phyloP scores from a whole-genome alignment of 2,329 filamentous ascomycete genomes.

The Cercospora sp. region DNA sequence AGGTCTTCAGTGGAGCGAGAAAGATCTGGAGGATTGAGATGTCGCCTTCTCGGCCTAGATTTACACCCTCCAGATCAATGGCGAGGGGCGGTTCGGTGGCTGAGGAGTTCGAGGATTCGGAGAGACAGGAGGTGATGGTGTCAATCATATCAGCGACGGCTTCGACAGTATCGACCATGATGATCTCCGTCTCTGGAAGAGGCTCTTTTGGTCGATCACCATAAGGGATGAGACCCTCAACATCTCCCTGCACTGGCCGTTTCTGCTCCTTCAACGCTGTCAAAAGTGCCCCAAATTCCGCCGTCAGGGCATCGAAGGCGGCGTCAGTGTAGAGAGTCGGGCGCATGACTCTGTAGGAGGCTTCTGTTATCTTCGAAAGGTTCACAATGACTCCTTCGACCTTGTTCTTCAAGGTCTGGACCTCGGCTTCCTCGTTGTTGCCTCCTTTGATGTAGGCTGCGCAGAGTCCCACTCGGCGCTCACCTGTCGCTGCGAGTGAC shows the following conservation, averaged over 20 bases:
- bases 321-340: neutral
- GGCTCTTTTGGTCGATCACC: no score
- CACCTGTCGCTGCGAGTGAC: neutral
- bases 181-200: neutral
- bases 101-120: fast-evolving
- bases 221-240: neutral
- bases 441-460: neutral
- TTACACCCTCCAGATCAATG: neutral
- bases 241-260: neutral
- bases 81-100: neutral
- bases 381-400: neutral
- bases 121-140: neutral
- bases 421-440: neutral
- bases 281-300: neutral
- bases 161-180: neutral
- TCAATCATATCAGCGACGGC: neutral
- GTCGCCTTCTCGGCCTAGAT: neutral
- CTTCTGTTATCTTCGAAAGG: neutral
- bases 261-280: neutral
- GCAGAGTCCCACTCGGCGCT: neutral
- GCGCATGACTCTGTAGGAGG: neutral
- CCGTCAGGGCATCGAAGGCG: neutral
- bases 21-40: neutral
- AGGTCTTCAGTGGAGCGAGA: neutral
- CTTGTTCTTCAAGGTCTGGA: neutral